Evolutionary conservation across 2,329 filamentous ascomycete species (phyloP), one percentile per base, ranked within the genome.

Genomic region (Aspergillus sp.): DNA sequence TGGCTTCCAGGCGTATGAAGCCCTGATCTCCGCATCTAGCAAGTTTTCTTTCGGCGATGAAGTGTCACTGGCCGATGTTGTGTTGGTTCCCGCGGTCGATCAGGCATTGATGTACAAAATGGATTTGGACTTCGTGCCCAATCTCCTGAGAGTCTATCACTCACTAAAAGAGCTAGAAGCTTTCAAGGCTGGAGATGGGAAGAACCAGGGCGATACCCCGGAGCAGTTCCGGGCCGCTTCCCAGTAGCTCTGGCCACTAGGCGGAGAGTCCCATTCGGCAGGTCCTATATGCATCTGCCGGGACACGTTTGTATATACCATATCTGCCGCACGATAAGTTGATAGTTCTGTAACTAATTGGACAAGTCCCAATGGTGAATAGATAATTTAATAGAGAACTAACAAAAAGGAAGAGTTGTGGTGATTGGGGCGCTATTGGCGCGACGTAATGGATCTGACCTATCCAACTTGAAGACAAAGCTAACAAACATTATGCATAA

Each of bases 181-280:
- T 15, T 55, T 55, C 30, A 43, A 41, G 6, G 43, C n/a, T 8
- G 53, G 38, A 3, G 39, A 55, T 47, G 41, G 25, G 10, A 55
- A 25, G 32, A 55, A 39, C 13, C 53, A 55, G 25, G 53, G 53
- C 7, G 53, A 55, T 47, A 55, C 53, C 17, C 53, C 53, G 39
- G 53, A 52, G 50, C 47, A 50, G 47, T 30, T 50, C 25, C 25
- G 47, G 47, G n/a, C n/a, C 5, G n/a, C 47, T 32, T 19, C 23
- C 7, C 23, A 30, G 25, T 30, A 28, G 10, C 23, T 10, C 6
- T 30, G 10, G 47, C 25, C 9, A 17, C n/a, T 30, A n/a, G n/a
- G 47, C 23, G 15, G 47, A 3, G 47, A 30, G 47, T n/a, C 25
- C 28, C 47, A 28, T 30, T 30, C 28, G 47, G 28, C 12, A 7